phyloP scores from a whole-genome alignment of 2,329 filamentous ascomycete genomes.

The Fusarium sp. region DNA sequence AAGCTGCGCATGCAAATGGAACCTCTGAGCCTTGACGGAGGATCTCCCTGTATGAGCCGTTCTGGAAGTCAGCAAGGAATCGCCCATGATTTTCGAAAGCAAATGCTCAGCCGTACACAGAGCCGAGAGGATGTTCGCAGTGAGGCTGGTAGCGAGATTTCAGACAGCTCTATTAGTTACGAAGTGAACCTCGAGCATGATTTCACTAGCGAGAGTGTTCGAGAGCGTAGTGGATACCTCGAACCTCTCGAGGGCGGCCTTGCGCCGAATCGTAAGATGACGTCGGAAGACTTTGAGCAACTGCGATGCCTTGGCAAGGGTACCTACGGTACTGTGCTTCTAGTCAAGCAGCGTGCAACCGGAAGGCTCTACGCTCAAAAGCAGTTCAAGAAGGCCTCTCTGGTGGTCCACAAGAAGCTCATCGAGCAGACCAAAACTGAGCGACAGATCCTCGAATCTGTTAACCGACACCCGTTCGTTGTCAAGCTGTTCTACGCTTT shows the following conservation, averaged over 20 bases:
- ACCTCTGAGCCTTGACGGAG: conserved; percentile 73
- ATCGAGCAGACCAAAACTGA: conserved; percentile 98
- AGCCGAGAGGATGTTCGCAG: conserved; percentile 68
- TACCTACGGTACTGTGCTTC: conserved; percentile 91
- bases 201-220: conserved; percentile 77
- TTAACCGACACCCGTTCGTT: conserved; percentile 96
- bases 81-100: conserved; percentile 60
- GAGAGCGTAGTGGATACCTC: conserved; percentile 56
- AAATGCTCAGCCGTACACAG: conserved; percentile 63
- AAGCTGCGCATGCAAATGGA: conserved; percentile 86
- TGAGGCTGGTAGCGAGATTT: conserved; percentile 67
- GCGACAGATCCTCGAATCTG: conserved; percentile 91
- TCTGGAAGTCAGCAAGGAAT: conserved; percentile 56
- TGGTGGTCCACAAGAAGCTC: conserved; percentile 94
- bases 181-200: conserved; percentile 87
- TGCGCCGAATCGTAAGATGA: conserved; percentile 81
- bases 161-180: conserved; percentile 79
- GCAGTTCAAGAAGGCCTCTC: conserved; percentile 96
- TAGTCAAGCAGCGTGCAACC: conserved; percentile 89
- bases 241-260: conserved; percentile 65
- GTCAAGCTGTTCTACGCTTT: conserved; percentile 99
- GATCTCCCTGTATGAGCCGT: conserved; percentile 65
- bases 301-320: conserved; percentile 95
- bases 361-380: conserved; percentile 96
- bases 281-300: conserved; percentile 87